Conservation (phyloP, 2,329 filamentous ascomycete genomes). For the Colletotrichum chrysophilum region DNA sequence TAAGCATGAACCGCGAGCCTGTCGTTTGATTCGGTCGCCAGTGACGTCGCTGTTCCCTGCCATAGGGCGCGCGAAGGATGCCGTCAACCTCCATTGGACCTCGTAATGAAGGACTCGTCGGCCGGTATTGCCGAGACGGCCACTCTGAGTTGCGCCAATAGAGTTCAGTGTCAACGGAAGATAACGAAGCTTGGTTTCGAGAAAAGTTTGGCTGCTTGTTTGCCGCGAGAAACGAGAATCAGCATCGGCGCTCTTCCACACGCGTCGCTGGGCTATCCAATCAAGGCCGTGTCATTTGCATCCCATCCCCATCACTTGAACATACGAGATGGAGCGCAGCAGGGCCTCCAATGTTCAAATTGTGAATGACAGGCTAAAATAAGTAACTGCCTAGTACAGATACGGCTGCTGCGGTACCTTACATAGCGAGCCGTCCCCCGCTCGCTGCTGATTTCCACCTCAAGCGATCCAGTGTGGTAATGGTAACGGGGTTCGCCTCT, state of each 20-base stretch:
- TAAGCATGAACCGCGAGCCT: neutral
- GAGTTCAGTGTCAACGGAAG: neutral
- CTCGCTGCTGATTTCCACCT: neutral
- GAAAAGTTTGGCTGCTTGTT: neutral
- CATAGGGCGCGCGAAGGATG: slow-evolving; percentile 1
- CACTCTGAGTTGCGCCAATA: neutral
- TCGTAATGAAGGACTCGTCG: neutral
- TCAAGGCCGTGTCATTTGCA: neutral
- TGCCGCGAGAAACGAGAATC: neutral
- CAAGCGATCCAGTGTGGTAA: neutral
- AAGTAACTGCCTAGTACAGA: slow-evolving; percentile 4
- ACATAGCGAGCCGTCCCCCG: neutral
- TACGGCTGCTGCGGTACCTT: neutral
- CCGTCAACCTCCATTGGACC: neutral
- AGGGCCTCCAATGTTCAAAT: neutral
- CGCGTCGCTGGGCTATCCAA: neutral
- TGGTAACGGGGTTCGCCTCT: neutral
- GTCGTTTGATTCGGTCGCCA: neutral
- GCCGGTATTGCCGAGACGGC: neutral
- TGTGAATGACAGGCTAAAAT: slow-evolving; percentile 10
- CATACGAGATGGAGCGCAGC: neutral
- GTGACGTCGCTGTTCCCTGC: slow-evolving; percentile 14
- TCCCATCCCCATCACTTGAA: neutral
- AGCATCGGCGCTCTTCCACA: neutral
- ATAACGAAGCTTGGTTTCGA: neutral